Evolutionary conservation across 2,329 filamentous ascomycete genomes (phyloP).

Genomic region (Xenoacremonium recifei): DNA sequence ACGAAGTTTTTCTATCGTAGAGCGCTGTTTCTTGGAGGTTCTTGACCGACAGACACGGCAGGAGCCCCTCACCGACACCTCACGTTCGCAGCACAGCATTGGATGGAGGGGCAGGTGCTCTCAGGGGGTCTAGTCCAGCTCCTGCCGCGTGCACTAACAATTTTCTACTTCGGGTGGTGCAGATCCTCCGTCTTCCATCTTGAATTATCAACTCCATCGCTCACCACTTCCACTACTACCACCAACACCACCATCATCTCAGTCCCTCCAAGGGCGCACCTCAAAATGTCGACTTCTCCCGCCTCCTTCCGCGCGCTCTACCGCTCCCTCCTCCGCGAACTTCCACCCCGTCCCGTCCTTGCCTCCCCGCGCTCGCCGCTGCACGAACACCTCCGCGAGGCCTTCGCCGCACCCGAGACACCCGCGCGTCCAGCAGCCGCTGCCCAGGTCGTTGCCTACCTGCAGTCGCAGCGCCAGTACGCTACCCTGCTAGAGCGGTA

Average conservation of each 20-base stretch:
- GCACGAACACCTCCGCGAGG: conserved; percentile 30
- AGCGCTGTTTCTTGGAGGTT: no score
- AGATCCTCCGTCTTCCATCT: no score
- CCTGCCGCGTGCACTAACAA: no score
- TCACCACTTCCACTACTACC: not conserved
- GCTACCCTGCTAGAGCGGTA: conserved; percentile 81
- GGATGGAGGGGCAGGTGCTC: no score
- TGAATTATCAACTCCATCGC: not conserved
- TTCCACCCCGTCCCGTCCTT: conserved; percentile 67
- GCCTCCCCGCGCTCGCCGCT: conserved; percentile 56
- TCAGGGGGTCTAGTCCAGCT: no score
- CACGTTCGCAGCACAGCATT: no score
- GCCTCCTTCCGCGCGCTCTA: conserved; percentile 73
- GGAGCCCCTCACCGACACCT: no score
- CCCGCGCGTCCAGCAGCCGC: conserved; percentile 49
- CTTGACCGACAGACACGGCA: no score
- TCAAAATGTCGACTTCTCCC: conserved; percentile 36
- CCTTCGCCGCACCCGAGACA: conserved; percentile 46
- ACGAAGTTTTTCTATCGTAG: no score
- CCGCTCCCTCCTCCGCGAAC: conserved; percentile 83
- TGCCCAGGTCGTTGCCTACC: conserved; percentile 78
- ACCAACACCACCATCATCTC: not conserved
- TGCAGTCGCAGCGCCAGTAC: conserved; percentile 84
- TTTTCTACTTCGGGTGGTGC: no score
- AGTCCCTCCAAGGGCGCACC: not conserved